Conservation (phyloP, 139 green algal genomes). For the Haematococcus lacustris region DNA sequence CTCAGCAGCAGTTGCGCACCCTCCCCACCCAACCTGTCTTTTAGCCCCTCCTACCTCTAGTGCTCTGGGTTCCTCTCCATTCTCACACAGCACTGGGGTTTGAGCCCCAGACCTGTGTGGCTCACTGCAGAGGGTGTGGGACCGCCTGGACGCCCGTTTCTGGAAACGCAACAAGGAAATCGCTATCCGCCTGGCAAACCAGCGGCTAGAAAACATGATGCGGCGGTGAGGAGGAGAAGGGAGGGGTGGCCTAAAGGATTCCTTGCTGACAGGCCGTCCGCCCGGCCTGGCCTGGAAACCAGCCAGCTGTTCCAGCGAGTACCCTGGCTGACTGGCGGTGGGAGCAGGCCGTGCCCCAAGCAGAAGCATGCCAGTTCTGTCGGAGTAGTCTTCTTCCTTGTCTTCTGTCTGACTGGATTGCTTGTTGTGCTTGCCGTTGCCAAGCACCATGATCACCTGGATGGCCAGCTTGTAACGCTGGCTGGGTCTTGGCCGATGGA, state of each 20-base stretch:
- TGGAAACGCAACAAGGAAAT: slow-evolving; percentile 30
- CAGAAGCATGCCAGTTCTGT: neutral
- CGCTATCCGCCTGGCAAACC: slow-evolving; percentile 21
- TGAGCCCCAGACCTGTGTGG: neutral
- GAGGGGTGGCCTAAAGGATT: neutral
- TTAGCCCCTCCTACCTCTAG: too few species aligned
- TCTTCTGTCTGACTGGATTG: too few species aligned
- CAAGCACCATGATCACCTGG: too few species aligned
- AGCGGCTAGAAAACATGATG: slow-evolving; percentile 39
- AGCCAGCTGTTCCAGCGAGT: neutral
- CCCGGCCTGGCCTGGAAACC: neutral
- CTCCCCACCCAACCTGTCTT: neutral
- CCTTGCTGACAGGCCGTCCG: neutral
- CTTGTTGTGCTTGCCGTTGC: too few species aligned
- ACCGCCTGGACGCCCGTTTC: slow-evolving; percentile 16
- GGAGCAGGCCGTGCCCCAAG: too few species aligned
- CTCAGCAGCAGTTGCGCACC: neutral
- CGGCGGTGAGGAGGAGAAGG: slow-evolving; percentile 15
- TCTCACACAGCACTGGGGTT: neutral
- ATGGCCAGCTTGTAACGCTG: too few species aligned
- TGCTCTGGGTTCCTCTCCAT: neutral
- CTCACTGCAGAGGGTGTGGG: slow-evolving; percentile 9
- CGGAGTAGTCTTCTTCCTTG: neutral
- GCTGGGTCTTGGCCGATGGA: neutral
- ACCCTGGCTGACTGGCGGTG: too few species aligned